Evolutionary conservation across 257 asterid species (phyloP).

Genomic region (Solanum lycopersicoides): DNA sequence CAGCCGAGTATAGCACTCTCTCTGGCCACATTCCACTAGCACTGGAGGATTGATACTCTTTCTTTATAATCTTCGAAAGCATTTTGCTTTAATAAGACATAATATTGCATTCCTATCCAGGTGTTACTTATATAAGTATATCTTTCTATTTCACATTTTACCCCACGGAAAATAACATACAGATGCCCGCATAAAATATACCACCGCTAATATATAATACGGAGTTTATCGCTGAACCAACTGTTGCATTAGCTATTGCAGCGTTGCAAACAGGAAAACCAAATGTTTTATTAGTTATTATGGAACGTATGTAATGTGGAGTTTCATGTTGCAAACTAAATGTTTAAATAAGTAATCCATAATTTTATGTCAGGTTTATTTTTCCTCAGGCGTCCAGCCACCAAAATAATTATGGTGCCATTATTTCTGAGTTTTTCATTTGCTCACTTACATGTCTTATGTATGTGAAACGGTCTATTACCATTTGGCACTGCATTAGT

Average conservation of each 20-base stretch:
- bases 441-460: neutral
- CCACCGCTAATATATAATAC: neutral
- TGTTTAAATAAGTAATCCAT: neutral
- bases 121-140: neutral
- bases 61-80: neutral
- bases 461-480: neutral
- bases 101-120: neutral
- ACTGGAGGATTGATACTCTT: neutral
- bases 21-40: neutral
- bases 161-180: neutral
- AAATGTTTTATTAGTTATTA: neutral
- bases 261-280: neutral
- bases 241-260: neutral
- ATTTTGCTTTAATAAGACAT: neutral
- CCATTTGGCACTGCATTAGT: neutral
- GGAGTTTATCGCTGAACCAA: neutral
- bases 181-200: neutral
- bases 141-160: neutral
- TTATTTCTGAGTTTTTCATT: neutral
- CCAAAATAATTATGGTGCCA: neutral
- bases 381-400: neutral
- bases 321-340: neutral
- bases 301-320: neutral
- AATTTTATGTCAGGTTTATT: neutral
- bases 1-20: neutral